These are phyloP conservation scores for Colletotrichum trifolii DNA, from an alignment of 2,329 filamentous ascomycete species.

Conservation along the genomic window DNA sequence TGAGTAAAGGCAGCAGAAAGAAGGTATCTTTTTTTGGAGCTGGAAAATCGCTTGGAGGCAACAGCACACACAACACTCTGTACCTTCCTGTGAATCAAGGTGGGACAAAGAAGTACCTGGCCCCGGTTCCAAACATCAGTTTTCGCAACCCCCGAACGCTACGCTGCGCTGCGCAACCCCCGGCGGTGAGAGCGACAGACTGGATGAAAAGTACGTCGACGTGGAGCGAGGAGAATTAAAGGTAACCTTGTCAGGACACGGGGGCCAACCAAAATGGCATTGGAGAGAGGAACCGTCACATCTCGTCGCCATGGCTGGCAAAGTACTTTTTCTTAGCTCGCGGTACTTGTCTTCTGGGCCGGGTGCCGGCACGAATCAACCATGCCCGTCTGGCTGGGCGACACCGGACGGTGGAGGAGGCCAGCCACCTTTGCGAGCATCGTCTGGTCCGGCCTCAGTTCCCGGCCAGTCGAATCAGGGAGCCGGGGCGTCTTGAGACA, in stretches of 20 bases:
- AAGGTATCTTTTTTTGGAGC: neutral
- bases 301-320: too few species aligned
- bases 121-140: neutral
- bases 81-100: neutral
- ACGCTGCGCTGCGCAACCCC: neutral
- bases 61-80: neutral
- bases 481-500: too few species aligned
- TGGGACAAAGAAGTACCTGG: neutral
- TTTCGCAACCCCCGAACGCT: neutral
- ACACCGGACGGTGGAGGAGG: neutral
- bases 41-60: too few species aligned
- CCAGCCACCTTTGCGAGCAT: neutral
- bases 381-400: constrained; percentile 2
- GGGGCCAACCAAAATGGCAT: neutral
- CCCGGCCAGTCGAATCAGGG: too few species aligned
- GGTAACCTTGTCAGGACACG: neutral
- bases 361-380: constrained; percentile 23
- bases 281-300: too few species aligned
- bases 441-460: neutral
- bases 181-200: constrained; percentile 20
- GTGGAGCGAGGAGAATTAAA: too few species aligned
- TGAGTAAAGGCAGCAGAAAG: too few species aligned
- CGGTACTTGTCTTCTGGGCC: constrained; percentile 5
- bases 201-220: too few species aligned
- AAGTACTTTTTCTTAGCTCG: constrained; percentile 3